Percentiles rank a stretch among this genome's conserved stretches.
These are phyloP conservation scores for Castanospermum australe DNA, from an alignment of 306 rosid genomes.

Conservation along the genomic window DNA sequence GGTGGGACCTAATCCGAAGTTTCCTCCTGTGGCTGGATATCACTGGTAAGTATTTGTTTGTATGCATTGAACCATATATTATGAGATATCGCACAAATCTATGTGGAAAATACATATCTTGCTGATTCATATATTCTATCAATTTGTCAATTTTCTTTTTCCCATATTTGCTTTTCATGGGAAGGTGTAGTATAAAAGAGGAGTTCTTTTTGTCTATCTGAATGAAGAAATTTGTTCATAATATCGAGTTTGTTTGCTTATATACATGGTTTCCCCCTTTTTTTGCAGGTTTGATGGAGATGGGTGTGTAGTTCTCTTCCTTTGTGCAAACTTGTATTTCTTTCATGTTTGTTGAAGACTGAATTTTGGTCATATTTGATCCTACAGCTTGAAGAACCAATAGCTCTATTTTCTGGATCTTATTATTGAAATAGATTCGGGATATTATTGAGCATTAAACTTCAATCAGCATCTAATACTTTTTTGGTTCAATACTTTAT, in stretches of 20 bases:
- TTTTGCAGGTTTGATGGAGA: conserved; percentile 96
- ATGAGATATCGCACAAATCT: not conserved
- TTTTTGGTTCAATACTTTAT: not conserved
- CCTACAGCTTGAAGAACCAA: not conserved
- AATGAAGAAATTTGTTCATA: not conserved
- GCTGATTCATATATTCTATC: conserved; percentile 1
- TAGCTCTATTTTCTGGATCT: conserved; percentile 22
- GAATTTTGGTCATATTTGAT: not conserved
- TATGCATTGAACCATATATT: not conserved
- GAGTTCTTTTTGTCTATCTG: conserved; percentile 1
- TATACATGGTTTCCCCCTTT: conserved; percentile 16
- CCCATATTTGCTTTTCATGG: not conserved
- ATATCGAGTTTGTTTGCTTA: conserved; percentile 29
- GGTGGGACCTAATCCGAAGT: conserved; percentile 91
- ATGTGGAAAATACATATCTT: conserved; percentile 7
- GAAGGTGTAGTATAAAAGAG: not conserved
- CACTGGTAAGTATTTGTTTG: conserved; percentile 63
- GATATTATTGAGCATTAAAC: not conserved
- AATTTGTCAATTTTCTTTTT: not conserved
- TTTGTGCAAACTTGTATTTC: conserved; percentile 11
- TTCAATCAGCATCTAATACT: not conserved
- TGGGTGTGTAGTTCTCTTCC: conserved; percentile 63
- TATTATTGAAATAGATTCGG: not conserved
- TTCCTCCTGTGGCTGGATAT: conserved; percentile 86
- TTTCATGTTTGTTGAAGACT: conserved; percentile 19